Conservation (phyloP, 345 rosid species). For the Abelmoschus esculentus region DNA sequence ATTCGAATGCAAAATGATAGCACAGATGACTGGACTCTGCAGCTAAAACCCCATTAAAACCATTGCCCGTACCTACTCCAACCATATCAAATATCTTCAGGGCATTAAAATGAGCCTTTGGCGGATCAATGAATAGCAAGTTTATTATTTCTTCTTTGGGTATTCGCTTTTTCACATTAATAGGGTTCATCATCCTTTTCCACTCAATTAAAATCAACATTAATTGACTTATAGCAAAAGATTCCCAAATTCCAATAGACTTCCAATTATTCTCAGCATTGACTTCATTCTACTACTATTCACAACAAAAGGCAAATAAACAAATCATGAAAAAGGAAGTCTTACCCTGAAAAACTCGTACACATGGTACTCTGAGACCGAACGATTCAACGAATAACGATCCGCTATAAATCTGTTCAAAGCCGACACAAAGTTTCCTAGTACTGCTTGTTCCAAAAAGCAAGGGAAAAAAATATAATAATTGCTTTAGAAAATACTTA, state of each 20-base stretch:
- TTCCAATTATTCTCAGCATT: not conserved
- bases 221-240: not conserved
- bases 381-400: slow-evolving; percentile 58
- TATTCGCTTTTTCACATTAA: not conserved
- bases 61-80: not conserved
- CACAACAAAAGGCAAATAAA: not conserved
- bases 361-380: slow-evolving; percentile 89
- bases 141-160: not conserved
- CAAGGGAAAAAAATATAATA: slow-evolving; percentile 2
- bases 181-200: not conserved
- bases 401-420: slow-evolving; percentile 86
- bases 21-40: too few relatives aligned
- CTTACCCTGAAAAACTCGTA: slow-evolving; percentile 94
- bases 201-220: not conserved
- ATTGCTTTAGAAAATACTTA: not conserved
- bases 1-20: too few relatives aligned
- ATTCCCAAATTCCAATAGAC: not conserved
- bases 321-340: not conserved
- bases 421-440: slow-evolving; percentile 92
- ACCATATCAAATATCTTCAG: not conserved
- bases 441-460: slow-evolving; percentile 42
- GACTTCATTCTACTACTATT: not conserved
- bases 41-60: too few relatives aligned
- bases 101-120: not conserved
- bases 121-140: not conserved